These are phyloP conservation scores for Colletotrichum australisinense DNA, from an alignment of 2,329 filamentous ascomycete species.

Conservation along the genomic window DNA sequence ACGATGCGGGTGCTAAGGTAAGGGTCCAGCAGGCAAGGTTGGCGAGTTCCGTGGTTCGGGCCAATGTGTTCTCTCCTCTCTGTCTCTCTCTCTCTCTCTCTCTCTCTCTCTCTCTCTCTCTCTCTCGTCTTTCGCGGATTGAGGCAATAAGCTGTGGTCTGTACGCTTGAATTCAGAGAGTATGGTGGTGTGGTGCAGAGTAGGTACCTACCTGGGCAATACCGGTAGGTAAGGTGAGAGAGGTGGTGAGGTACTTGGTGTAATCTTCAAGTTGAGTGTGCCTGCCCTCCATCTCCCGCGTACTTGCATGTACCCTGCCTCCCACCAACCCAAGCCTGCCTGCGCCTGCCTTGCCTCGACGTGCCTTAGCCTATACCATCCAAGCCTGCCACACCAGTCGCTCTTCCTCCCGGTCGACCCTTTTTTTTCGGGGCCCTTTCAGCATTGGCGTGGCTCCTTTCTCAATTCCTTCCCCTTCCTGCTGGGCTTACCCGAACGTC, in stretches of 20 bases:
- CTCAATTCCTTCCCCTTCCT: slow-evolving; percentile 29
- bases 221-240: no score
- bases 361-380: slow-evolving; percentile 30
- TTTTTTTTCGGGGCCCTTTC: slow-evolving; percentile 25
- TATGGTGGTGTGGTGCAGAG: no score
- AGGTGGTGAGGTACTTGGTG: neutral
- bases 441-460: slow-evolving; percentile 30
- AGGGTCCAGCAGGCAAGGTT: no score
- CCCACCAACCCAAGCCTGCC: slow-evolving; percentile 6
- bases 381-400: slow-evolving; percentile 27
- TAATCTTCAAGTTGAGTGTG: slow-evolving; percentile 3
- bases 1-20: neutral
- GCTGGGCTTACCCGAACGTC: slow-evolving; percentile 34
- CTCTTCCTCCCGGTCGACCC: slow-evolving; percentile 28
- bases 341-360: slow-evolving; percentile 22
- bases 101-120: neutral
- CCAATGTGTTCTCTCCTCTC: neutral
- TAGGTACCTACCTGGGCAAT: no score
- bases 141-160: neutral
- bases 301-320: slow-evolving; percentile 26
- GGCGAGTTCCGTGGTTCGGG: neutral
- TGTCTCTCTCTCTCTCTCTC: no score
- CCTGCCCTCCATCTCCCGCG: neutral
- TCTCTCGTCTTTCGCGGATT: no score
- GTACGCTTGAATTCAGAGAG: neutral